Evolutionary conservation across 164 flowering plant species (phyloP), one percentile per base, ranked within the genome.

Genomic region (Vitis labrusca): DNA sequence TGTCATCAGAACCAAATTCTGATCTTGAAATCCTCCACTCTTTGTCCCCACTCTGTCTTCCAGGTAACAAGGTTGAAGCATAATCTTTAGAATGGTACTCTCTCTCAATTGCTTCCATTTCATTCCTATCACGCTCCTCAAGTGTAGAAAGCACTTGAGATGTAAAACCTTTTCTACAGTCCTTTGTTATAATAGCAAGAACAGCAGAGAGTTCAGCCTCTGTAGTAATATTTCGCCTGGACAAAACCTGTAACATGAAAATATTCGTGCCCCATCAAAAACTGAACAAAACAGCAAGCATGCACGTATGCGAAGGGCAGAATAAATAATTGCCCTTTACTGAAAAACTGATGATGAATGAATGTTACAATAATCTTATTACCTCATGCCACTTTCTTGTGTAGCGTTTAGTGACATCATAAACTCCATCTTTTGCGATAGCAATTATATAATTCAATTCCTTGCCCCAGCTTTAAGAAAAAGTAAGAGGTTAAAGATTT

Each of bases 341-440:
- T 16, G 50, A 67, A 61, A 53, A 49, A 47, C 23, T 11, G 13
- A 47, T 37, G 17, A 59, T 37, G 49, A 15, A 55, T 10, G 51
- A 63, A 65, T 55, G 50, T 23, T 12, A 17, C 52, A 27, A 65
- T 23, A 32, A 19, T 52, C 55, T 9, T 23, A 68, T 54, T 82
- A 95, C 99, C 94, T 95, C 98, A 73, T 79, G 91, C 99, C 99
- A 95, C 72, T 91, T 93, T 82, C 86, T 88, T 71, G 99, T 95
- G 81, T 95, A 95, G 53, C 98, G 99, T 74, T 89, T 91, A 47
- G 99, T 90, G 73, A 93, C 98, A 85, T 95, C 99, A 81, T 78
- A 79, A 49, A 91, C 90, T 65, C 99, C 98, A 85, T 93, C 97
- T 83, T 80, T 90, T 61, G 91, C 82, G 62, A 95, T 72, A 60